Conservation (phyloP, 1,284 basidiomycete species). For the Papiliotrema terrestris region DNA sequence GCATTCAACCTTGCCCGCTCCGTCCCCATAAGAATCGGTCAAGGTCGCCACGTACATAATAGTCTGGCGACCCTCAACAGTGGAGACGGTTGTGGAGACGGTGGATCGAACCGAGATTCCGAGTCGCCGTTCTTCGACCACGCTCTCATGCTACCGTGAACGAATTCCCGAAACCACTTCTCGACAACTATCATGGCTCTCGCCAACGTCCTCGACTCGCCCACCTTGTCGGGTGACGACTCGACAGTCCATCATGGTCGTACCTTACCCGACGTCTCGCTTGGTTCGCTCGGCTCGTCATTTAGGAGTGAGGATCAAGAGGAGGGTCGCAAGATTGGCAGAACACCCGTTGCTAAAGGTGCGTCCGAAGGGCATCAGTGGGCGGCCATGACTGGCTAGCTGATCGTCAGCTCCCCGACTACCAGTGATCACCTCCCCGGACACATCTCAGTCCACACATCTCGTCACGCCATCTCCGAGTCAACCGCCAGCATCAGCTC, state of each 20-base stretch:
- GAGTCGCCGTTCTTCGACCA: too few relatives aligned
- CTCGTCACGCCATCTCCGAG: slow-evolving; percentile 22
- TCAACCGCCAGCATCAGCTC: slow-evolving; percentile 20
- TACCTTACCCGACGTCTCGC: slow-evolving; percentile 46
- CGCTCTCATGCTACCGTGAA: too few relatives aligned
- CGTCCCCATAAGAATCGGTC: too few relatives aligned
- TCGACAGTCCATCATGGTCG: slow-evolving; percentile 32
- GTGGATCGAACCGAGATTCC: too few relatives aligned
- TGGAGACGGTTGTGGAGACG: too few relatives aligned
- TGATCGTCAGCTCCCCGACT: slow-evolving; percentile 11
- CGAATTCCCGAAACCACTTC: not conserved
- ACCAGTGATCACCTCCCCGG: slow-evolving; percentile 17
- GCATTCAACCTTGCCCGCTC: too few relatives aligned
- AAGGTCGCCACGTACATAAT: too few relatives aligned
- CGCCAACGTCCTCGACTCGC: slow-evolving; percentile 38
- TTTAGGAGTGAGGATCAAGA: slow-evolving; percentile 45
- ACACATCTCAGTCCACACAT: slow-evolving; percentile 19
- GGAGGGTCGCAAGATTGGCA: slow-evolving; percentile 8
- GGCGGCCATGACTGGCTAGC: not conserved
- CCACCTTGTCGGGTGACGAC: slow-evolving; percentile 28
- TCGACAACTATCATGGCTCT: slow-evolving; percentile 25
- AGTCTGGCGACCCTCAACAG: too few relatives aligned
- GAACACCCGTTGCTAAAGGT: slow-evolving; percentile 13
- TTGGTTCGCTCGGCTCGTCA: slow-evolving; percentile 44
- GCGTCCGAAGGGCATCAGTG: not conserved